phyloP scores from a whole-genome alignment of 2,329 filamentous ascomycete genomes.

The Westerdykella ornata region DNA sequence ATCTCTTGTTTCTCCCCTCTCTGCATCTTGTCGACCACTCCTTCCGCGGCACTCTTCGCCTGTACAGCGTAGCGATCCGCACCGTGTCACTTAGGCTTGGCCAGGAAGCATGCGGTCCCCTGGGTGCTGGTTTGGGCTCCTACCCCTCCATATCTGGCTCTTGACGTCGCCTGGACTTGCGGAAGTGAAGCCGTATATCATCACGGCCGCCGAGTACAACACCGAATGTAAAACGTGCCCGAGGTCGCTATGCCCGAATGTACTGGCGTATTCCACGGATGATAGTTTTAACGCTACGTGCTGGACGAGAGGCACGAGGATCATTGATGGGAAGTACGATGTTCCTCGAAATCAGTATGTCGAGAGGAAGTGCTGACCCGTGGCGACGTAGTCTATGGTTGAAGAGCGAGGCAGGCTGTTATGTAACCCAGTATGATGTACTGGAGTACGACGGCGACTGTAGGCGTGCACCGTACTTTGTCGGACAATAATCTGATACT shows the following conservation, averaged over 20 bases:
- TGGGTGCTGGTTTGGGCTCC: background rate
- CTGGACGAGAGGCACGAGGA: constrained; percentile 26
- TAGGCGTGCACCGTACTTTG: constrained; percentile 5
- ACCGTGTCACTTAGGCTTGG: too few relatives aligned
- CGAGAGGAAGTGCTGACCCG: background rate
- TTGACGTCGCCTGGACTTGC: background rate
- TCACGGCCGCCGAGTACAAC: constrained; percentile 16
- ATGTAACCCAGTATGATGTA: constrained; percentile 27
- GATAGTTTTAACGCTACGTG: constrained; percentile 23
- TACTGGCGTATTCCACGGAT: constrained; percentile 11
- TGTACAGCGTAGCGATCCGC: too few relatives aligned
- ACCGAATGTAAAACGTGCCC: constrained; percentile 31
- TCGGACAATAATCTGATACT: background rate
- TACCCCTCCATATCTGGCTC: constrained; percentile 1
- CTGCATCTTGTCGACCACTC: too few relatives aligned
- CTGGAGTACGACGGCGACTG: constrained; percentile 21
- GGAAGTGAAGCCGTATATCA: constrained; percentile 14
- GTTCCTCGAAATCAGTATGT: too few relatives aligned
- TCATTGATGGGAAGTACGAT: constrained; percentile 17
- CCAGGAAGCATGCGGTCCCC: too few relatives aligned
- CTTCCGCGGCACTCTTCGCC: too few relatives aligned
- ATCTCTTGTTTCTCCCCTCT: too few relatives aligned
- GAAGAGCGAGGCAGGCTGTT: constrained; percentile 22
- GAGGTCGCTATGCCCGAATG: constrained; percentile 23
- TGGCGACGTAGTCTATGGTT: constrained; percentile 19